A percentile compares a stretch with the other conserved stretches of the same genome.
These are phyloP conservation scores for Arthrobotrys entomopaga DNA, from an alignment of 2,329 filamentous ascomycete species.

Conservation along the genomic window DNA sequence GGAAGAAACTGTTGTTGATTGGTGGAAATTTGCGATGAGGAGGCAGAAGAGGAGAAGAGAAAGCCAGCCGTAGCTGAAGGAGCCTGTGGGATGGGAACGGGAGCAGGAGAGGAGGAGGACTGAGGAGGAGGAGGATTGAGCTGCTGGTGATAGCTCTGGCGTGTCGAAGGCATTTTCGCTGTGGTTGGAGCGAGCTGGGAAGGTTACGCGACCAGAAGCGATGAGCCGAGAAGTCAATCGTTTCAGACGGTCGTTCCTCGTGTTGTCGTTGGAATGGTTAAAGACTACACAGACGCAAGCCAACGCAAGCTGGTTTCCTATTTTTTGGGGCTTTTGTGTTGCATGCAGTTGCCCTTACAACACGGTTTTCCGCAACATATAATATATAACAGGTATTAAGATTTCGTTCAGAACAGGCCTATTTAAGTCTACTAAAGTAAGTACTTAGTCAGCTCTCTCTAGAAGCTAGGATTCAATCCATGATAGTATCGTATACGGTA, in stretches of 20 bases:
- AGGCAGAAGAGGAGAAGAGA: background rate
- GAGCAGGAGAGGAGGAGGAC: background rate
- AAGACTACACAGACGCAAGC: too few species aligned
- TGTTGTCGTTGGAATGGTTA: background rate
- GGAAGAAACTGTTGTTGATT: background rate
- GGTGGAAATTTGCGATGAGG: slow-evolving; percentile 14
- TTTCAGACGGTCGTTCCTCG: background rate
- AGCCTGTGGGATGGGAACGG: background rate
- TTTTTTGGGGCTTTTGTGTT: background rate
- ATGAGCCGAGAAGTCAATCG: background rate
- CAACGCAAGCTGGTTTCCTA: too few species aligned
- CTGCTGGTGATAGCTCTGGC: slow-evolving; percentile 25
- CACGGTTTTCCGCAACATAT: background rate
- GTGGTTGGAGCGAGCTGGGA: slow-evolving; percentile 11
- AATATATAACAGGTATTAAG: too few species aligned
- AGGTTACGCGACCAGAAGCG: slow-evolving; percentile 45
- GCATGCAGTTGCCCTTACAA: background rate
- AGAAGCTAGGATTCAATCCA: too few species aligned
- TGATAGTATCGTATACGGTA: too few species aligned
- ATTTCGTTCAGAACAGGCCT: too few species aligned
- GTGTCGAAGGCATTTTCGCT: slow-evolving; percentile 49
- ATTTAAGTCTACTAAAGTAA: too few species aligned
- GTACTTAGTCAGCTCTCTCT: too few species aligned
- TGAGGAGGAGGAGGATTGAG: slow-evolving; percentile 1
- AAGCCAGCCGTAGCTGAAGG: background rate